A percentile compares a stretch with the other conserved stretches of the same genome.
These are phyloP conservation scores for Bruguiera parviflora DNA, from an alignment of 345 rosid species.

Conservation along the genomic window DNA sequence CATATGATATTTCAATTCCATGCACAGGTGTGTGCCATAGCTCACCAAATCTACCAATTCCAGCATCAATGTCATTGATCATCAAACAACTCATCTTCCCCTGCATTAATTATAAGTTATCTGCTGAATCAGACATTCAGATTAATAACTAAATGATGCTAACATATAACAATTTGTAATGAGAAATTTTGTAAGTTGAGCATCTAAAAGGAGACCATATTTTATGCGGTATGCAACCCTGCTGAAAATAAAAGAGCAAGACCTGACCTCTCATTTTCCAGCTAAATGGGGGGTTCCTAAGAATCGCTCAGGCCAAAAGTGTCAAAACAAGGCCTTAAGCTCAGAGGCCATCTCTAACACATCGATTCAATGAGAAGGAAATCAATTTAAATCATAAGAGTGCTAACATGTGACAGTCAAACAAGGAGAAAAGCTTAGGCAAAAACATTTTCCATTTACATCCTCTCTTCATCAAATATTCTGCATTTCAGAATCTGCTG, in stretches of 20 bases:
- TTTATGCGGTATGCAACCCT: no score
- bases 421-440: no score
- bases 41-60: slow-evolving; percentile 96
- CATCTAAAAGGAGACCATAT: neutral
- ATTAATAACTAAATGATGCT: neutral
- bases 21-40: slow-evolving; percentile 1
- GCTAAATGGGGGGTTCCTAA: neutral
- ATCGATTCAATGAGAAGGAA: neutral
- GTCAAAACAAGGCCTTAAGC: neutral
- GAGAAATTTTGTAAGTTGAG: neutral
- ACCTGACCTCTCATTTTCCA: neutral
- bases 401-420: no score
- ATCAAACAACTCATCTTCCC: slow-evolving; percentile 98
- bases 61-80: slow-evolving; percentile 97
- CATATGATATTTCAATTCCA: slow-evolving; percentile 2
- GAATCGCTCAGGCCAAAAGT: neutral
- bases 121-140: neutral
- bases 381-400: neutral
- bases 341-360: neutral
- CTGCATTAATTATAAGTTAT: slow-evolving; percentile 42
- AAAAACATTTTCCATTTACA: no score
- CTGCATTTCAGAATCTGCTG: no score
- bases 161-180: neutral
- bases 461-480: no score
- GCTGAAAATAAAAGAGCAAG: neutral